A percentile compares a stretch with the other conserved stretches of the same genome.
These are phyloP conservation scores for Fusarium piperis DNA, from an alignment of 2,329 filamentous ascomycete species.

Conservation along the genomic window DNA sequence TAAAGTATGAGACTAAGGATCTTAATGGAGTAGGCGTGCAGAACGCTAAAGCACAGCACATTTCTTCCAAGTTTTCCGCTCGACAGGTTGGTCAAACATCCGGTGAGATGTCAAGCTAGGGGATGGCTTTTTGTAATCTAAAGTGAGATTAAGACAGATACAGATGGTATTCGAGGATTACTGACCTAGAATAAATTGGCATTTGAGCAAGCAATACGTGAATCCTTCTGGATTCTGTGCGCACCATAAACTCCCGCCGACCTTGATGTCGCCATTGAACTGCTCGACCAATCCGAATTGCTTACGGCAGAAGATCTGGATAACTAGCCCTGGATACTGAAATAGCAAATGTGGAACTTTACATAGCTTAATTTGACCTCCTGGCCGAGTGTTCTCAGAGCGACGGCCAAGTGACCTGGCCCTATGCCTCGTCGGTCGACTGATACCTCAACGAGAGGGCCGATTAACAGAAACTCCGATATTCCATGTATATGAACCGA, in stretches of 20 bases:
- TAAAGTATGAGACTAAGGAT: neutral
- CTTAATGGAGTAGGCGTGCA: too few species aligned
- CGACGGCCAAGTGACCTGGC: neutral
- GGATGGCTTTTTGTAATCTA: neutral
- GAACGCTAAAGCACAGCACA: neutral
- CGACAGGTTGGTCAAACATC: neutral
- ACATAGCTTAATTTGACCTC: neutral
- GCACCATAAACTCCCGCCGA: neutral
- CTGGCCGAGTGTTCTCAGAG: neutral
- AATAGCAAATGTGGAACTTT: neutral
- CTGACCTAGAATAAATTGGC: neutral
- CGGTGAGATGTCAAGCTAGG: neutral
- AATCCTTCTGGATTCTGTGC: too few species aligned
- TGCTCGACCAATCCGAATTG: neutral
- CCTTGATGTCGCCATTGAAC: neutral
- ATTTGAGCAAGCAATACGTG: neutral
- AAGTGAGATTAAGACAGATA: neutral
- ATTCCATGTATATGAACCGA: neutral
- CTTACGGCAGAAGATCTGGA: neutral
- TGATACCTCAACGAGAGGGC: neutral
- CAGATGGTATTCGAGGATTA: neutral
- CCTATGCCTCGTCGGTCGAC: too few species aligned
- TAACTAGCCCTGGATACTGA: neutral
- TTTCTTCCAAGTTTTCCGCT: neutral
- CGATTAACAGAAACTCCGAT: neutral